Evolutionary conservation across 257 asterid species (phyloP).

Genomic region (Gardenia jasminoides): DNA sequence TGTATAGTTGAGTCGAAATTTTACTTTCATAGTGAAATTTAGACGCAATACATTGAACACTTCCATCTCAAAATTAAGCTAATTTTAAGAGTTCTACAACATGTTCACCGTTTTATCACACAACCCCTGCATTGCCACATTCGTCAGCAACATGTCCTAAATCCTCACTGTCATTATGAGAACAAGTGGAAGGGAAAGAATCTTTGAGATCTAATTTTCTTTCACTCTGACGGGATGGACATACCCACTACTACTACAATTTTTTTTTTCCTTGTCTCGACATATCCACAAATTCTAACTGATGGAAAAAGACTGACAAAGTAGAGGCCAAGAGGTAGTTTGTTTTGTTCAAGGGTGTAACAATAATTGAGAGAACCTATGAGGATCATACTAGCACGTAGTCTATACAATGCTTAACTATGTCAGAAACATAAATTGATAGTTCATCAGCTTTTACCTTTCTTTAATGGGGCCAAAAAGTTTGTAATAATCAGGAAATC

Average conservation of each 20-base stretch:
- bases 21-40: background rate
- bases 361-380: background rate
- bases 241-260: background rate
- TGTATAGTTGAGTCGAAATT: background rate
- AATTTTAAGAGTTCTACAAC: background rate
- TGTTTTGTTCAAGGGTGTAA: background rate
- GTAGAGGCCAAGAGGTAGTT: too few species aligned
- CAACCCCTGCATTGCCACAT: background rate
- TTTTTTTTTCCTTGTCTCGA: too few species aligned
- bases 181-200: background rate
- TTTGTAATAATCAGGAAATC: slow-evolving; percentile 76
- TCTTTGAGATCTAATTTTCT: too few species aligned
- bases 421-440: background rate
- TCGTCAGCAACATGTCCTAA: background rate
- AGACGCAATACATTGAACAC: background rate
- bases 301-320: too few species aligned
- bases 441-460: slow-evolving; percentile 36
- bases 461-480: slow-evolving; percentile 73
- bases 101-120: background rate
- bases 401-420: background rate
- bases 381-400: background rate
- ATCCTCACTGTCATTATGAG: background rate
- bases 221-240: too few species aligned
- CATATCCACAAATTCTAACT: too few species aligned
- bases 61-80: background rate